Evolutionary conservation across 371 early-diverging fungal species (phyloP).

Genomic region (Dichotomocladium elegans): DNA sequence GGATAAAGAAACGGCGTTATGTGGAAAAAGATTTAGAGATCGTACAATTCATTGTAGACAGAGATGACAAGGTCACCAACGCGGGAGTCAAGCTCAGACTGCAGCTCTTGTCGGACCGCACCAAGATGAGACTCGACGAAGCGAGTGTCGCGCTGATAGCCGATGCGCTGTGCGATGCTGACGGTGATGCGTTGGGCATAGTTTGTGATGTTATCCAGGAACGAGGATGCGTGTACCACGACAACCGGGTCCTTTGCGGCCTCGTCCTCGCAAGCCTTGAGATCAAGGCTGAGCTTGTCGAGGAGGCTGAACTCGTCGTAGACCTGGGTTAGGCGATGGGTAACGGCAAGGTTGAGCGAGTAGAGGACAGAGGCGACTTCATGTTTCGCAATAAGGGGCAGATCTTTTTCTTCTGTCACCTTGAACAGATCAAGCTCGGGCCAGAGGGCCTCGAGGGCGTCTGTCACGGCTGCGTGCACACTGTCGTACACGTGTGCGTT

Average conservation of each 20-base stretch:
- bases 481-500: conserved; percentile 10
- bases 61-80: conserved; percentile 12
- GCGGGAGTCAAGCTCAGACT: conserved; percentile 7
- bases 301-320: conserved; percentile 6
- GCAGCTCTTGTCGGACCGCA: conserved; percentile 1
- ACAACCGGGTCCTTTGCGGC: too few species aligned
- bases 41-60: conserved; percentile 13
- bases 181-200: too few species aligned
- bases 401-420: not conserved
- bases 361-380: conserved; percentile 10
- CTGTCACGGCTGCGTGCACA: conserved; percentile 2
- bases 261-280: conserved; percentile 1
- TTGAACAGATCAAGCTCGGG: conserved; percentile 1
- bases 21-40: too few species aligned
- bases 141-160: not conserved
- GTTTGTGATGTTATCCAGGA: too few species aligned
- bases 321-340: not conserved
- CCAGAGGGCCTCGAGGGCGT: conserved; percentile 10
- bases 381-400: conserved; percentile 3
- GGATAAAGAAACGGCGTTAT: too few species aligned
- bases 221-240: too few species aligned
- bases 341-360: conserved; percentile 11
- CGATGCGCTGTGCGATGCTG: too few species aligned
- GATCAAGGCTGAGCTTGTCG: conserved; percentile 3
- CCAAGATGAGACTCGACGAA: conserved; percentile 5